A percentile compares a stretch with the other conserved stretches of the same genome.
phyloP scores from a whole-genome alignment of 23 red algal genomes.

The Gracilaria gracilis region DNA sequence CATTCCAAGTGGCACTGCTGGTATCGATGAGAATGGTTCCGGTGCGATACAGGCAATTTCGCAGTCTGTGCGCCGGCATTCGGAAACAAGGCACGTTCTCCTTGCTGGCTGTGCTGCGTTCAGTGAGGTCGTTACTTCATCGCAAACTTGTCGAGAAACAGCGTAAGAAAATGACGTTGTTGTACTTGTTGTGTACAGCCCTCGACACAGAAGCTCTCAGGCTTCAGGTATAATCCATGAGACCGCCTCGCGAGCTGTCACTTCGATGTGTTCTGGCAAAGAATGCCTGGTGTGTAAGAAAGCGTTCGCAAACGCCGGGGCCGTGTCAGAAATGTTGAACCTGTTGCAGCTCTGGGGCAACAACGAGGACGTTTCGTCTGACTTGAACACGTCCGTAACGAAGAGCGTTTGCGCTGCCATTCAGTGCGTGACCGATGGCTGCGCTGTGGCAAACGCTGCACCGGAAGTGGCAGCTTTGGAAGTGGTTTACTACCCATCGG shows the following conservation, averaged over 20 bases:
- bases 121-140: constrained; percentile 19
- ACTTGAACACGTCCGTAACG: constrained; percentile 30
- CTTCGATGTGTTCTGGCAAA: constrained; percentile 37
- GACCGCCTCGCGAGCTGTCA: constrained; percentile 22
- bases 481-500: constrained; percentile 80
- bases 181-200: constrained; percentile 10
- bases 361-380: constrained; percentile 16
- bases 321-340: constrained; percentile 36
- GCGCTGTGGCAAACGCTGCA: constrained; percentile 25
- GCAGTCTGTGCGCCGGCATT: constrained; percentile 45
- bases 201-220: constrained; percentile 57
- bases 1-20: constrained; percentile 28
- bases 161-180: constrained; percentile 40
- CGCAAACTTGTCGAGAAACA: not conserved
- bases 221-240: constrained; percentile 49
- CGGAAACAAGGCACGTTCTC: constrained; percentile 10
- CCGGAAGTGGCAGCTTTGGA: constrained; percentile 38
- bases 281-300: constrained; percentile 52
- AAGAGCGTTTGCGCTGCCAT: constrained; percentile 41
- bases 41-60: constrained; percentile 53
- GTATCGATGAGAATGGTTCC: constrained; percentile 27
- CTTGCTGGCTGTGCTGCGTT: constrained; percentile 62
- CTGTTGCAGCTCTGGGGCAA: constrained; percentile 51
- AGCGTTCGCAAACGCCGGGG: constrained; percentile 48
- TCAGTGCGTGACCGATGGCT: constrained; percentile 50